Conservation (phyloP, 768 basidiomycete species). For the Rhodotorula toruloides region DNA sequence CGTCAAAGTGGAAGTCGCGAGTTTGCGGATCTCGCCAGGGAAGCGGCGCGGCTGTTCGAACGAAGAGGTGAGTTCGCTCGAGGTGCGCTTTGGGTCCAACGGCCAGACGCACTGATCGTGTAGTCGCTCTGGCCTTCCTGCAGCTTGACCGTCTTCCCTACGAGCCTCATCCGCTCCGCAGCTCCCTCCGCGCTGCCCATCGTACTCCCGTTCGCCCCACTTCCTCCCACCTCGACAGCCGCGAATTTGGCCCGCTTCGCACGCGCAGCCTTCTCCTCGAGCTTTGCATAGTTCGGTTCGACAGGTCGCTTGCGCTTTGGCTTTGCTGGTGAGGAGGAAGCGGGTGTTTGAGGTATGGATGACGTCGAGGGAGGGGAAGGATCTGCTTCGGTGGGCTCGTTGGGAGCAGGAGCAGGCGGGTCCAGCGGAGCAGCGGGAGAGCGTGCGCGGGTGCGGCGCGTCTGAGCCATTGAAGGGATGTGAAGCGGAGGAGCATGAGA, state of each 20-base stretch:
- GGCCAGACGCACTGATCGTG: constrained; percentile 11
- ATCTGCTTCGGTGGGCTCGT: neutral
- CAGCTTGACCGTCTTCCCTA: constrained; percentile 12
- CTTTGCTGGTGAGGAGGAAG: neutral
- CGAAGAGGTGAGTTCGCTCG: too few relatives aligned
- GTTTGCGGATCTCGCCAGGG: constrained; percentile 1
- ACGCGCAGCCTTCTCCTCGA: neutral
- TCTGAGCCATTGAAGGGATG: neutral
- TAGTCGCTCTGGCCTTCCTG: constrained; percentile 27
- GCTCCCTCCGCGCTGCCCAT: neutral
- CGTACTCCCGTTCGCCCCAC: neutral
- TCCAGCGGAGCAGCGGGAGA: neutral
- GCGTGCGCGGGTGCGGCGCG: neutral
- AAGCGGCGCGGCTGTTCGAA: constrained; percentile 9
- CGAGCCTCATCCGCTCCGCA: neutral
- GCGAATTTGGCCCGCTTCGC: neutral
- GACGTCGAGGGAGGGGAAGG: neutral
- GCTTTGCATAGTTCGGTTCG: neutral
- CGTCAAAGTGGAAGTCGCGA: constrained; percentile 14
- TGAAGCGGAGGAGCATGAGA: too few relatives aligned
- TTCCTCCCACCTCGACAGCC: neutral
- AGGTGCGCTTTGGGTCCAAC: too few relatives aligned
- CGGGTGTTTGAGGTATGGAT: neutral
- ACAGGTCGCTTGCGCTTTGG: constrained; percentile 6
- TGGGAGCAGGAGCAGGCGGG: neutral